Base-by-base conservation (phyloP, 1,284 basidiomycete genomes). In the Jaminaea rosea region DNA sequence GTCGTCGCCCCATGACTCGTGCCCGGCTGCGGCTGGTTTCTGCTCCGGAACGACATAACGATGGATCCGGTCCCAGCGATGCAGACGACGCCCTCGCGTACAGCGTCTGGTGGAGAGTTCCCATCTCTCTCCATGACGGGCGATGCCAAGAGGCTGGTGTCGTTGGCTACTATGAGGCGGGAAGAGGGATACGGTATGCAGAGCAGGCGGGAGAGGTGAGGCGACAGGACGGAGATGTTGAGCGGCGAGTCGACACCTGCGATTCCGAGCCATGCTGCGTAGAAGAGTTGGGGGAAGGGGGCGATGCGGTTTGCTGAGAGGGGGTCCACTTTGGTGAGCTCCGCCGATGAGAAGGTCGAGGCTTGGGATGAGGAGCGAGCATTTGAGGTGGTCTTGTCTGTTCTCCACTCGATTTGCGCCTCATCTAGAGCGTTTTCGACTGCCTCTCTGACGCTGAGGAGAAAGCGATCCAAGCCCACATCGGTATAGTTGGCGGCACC, bases 61-160 rank as follows among this genome's bases (percentile, higher is more conserved):
- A 63, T 62, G 44, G 55, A 58, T 8, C 64, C 64, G 2, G 64
- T 67, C 17, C 64, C 64, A 2, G 64, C 63, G 36, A 67, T 65
- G 26, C 47, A 50, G 17, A 65, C 64, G 15, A 60, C 58, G 24
- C 61, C 53, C 29, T 53, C 51, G 1, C 46, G 19, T 11, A 46
- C 31, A 3, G 27, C 19, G 11, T 46, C 3, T 21, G 11, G 23
- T 11, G 50, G 34, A 17, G 47, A 53, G 5, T 24, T 23, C 5
- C 19, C 15, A 11, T 42, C 39, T 3, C 4, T 15, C 4, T 42
- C 39, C 21, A 41, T 49, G 15, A 60, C 48, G 5, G 60, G 58
- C 5, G 63, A 46, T 21, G 62, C 53, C 17, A 67, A 31, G 5
- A 67, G 53, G 10, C 49, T 52, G 1, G 63, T 62, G 41, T 67